phyloP scores from a whole-genome alignment of 73 alveolate species.

The Paramecium octaurelia region DNA sequence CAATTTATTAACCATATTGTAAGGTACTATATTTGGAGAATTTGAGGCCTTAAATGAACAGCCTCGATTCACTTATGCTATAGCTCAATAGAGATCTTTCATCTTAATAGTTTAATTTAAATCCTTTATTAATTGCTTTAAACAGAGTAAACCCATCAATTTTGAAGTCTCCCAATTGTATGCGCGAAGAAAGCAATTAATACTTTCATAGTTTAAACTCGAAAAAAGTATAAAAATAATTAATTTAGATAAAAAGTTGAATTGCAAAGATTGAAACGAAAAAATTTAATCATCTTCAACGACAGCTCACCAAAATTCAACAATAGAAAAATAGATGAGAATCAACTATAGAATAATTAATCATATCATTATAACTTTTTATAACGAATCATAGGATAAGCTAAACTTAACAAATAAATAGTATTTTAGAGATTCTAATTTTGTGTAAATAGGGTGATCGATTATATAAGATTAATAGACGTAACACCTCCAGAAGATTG shows the following conservation, averaged over 20 bases:
- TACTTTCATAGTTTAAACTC: neutral
- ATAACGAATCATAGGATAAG: neutral
- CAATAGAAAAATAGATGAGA: neutral
- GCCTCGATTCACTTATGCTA: constrained; percentile 18
- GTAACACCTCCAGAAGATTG: constrained; percentile 40
- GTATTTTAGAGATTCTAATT: neutral
- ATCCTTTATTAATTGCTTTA: neutral
- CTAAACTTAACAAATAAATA: neutral
- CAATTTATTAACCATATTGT: neutral
- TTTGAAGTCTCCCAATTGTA: neutral
- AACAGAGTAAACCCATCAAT: neutral
- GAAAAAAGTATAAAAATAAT: constrained; percentile 1
- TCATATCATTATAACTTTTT: neutral
- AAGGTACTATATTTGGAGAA: constrained; percentile 31
- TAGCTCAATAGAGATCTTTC: neutral
- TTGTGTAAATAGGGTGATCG: neutral
- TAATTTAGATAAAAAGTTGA: neutral
- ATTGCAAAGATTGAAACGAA: neutral
- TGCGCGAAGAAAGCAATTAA: neutral
- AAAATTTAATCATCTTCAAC: neutral
- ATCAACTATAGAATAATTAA: neutral
- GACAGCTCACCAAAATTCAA: neutral
- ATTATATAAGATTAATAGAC: neutral
- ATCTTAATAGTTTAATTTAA: neutral
- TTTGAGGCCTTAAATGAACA: constrained; percentile 11